Percentiles rank a stretch among this genome's conserved stretches.
These are phyloP conservation scores for Sphagnurus paluster DNA, from an alignment of 1,284 basidiomycete species.

Conservation along the genomic window DNA sequence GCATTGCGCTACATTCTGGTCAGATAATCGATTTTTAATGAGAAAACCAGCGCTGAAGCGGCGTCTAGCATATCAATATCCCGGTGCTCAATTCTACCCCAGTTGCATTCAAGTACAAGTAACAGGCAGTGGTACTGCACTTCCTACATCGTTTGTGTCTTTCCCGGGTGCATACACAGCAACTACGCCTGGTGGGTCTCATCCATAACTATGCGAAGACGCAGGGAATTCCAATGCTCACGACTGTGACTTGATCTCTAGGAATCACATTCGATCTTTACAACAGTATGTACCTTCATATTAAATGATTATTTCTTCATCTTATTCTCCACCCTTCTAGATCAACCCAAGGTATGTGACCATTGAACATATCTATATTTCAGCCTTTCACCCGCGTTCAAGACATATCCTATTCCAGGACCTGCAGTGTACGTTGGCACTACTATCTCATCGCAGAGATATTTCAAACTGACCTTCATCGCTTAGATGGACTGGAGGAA, in stretches of 20 bases:
- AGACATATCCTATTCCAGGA: slow-evolving; percentile 43
- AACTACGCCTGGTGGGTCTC: slow-evolving; percentile 37
- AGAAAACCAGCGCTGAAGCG: background rate
- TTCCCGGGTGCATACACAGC: slow-evolving; percentile 55
- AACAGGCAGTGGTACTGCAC: slow-evolving; percentile 46
- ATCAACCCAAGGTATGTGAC: slow-evolving; percentile 26
- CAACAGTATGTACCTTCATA: slow-evolving; percentile 23
- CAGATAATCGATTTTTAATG: background rate
- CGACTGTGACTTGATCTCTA: slow-evolving; percentile 5
- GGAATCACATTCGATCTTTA: slow-evolving; percentile 42
- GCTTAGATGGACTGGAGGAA: slow-evolving; percentile 31
- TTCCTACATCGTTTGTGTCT: slow-evolving; percentile 49
- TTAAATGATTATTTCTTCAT: background rate
- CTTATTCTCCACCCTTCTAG: slow-evolving; percentile 10
- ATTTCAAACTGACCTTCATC: background rate
- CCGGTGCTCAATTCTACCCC: slow-evolving; percentile 46
- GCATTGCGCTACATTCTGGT: slow-evolving; percentile 18
- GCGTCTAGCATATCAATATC: slow-evolving; percentile 27
- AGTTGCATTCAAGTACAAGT: slow-evolving; percentile 53
- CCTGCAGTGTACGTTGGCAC: slow-evolving; percentile 34
- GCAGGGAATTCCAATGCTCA: background rate
- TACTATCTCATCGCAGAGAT: background rate
- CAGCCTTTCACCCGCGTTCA: slow-evolving; percentile 2
- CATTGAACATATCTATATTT: background rate
- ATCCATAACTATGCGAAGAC: background rate